These are phyloP conservation scores for Onygenales sp. DNA, from an alignment of 2,329 filamentous ascomycete species.

Conservation along the genomic window DNA sequence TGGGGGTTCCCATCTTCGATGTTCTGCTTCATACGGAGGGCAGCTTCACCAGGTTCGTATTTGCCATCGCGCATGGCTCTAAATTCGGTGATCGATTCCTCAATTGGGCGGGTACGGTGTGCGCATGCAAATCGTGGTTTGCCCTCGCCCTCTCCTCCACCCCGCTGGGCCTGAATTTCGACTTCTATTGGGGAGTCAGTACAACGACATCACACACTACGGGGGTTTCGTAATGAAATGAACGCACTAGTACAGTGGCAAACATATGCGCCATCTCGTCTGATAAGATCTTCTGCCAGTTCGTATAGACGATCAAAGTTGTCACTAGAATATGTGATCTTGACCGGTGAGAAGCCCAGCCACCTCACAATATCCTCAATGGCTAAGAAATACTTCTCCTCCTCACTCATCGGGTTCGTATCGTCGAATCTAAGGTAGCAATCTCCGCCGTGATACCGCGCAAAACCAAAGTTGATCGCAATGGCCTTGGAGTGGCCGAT, in stretches of 20 bases:
- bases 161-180: conserved; percentile 79
- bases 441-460: conserved; percentile 68
- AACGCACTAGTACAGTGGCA: conserved; percentile 64
- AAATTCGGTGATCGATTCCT: conserved; percentile 74
- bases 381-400: conserved; percentile 80
- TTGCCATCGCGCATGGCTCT: conserved; percentile 84
- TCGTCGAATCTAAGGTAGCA: conserved; percentile 80
- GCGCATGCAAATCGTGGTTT: conserved; percentile 68
- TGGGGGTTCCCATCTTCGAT: conserved; percentile 75
- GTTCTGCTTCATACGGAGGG: conserved; percentile 88
- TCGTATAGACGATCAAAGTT: conserved; percentile 84
- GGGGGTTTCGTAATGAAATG: background rate
- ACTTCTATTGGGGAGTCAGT: conserved; percentile 39
- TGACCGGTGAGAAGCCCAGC: conserved; percentile 67
- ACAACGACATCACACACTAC: background rate
- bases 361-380: conserved; percentile 82
- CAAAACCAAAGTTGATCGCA: conserved; percentile 92
- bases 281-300: conserved; percentile 75
- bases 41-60: conserved; percentile 74
- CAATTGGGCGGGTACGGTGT: conserved; percentile 64
- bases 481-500: conserved; percentile 95
- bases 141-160: conserved; percentile 56
- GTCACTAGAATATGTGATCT: conserved; percentile 80
- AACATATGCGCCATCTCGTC: conserved; percentile 61
- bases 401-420: conserved; percentile 88